These are phyloP conservation scores for Fusarium circinatum DNA, from an alignment of 2,329 filamentous ascomycete genomes.

Conservation along the genomic window DNA sequence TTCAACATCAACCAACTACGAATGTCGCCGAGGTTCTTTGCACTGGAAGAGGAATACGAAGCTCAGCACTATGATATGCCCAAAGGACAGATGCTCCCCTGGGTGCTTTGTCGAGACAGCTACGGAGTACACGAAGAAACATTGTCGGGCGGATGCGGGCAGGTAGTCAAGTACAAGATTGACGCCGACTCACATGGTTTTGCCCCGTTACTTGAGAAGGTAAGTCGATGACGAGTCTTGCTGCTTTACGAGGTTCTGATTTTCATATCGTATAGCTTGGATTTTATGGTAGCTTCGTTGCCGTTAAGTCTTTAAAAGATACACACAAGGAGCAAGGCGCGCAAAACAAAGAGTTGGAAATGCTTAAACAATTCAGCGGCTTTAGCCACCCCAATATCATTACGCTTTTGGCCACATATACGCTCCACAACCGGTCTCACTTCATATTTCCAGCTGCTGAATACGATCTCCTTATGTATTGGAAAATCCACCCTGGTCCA, in stretches of 20 bases:
- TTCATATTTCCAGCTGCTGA: not conserved
- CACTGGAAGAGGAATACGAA: not conserved
- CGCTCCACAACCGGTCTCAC: not conserved
- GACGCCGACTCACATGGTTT: not conserved
- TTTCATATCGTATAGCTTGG: not conserved
- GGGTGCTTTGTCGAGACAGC: not conserved
- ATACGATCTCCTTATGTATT: not conserved
- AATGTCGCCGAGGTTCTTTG: not conserved
- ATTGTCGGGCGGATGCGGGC: not conserved
- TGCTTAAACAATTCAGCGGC: not conserved
- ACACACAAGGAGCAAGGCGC: rapidly evolving
- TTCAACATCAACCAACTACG: not conserved
- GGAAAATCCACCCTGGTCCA: not conserved
- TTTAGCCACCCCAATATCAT: not conserved
- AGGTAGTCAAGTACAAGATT: not conserved
- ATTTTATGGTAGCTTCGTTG: not conserved
- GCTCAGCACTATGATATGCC: not conserved
- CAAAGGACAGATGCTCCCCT: not conserved
- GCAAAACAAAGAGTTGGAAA: not conserved
- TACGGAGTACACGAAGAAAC: not conserved
- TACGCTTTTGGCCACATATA: not conserved
- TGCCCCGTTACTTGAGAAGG: not conserved
- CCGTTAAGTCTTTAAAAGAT: not conserved
- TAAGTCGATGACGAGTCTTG: not conserved
- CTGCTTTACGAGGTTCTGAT: not conserved